Percentiles rank a stretch among this genome's conserved stretches.
Evolutionary conservation across 139 green algal genomes (phyloP).

Genomic region (Micractinium sp.): DNA sequence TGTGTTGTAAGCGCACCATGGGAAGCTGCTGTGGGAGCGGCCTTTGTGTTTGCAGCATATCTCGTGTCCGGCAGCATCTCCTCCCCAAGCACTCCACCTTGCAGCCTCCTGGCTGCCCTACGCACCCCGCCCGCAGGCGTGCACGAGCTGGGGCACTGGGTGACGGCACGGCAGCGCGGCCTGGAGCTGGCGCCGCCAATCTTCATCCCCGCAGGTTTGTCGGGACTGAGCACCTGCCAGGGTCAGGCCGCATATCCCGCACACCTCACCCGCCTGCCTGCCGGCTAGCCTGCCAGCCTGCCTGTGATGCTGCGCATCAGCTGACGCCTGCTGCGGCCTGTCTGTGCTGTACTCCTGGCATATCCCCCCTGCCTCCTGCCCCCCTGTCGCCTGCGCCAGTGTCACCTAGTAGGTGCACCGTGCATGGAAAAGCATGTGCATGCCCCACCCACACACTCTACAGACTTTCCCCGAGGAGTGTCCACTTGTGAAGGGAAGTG

Average conservation of each 20-base stretch:
- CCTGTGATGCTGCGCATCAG: too few relatives aligned
- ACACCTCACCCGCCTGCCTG: too few relatives aligned
- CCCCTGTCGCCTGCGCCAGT: not conserved
- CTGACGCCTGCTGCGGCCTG: too few relatives aligned
- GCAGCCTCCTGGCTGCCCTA: not conserved
- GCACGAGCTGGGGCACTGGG: constrained; percentile 72
- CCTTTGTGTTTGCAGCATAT: not conserved
- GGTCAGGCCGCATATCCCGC: too few relatives aligned
- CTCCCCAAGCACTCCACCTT: not conserved
- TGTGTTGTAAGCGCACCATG: too few relatives aligned
- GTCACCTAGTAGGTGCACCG: not conserved
- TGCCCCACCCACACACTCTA: too few relatives aligned
- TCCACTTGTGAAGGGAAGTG: too few relatives aligned
- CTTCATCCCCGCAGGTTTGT: constrained; percentile 72
- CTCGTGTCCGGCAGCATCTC: too few relatives aligned
- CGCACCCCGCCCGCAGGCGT: constrained; percentile 36
- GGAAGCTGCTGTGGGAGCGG: not conserved
- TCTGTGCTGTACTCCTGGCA: too few relatives aligned
- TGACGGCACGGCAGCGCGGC: constrained; percentile 60
- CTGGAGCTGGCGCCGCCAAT: constrained; percentile 80
- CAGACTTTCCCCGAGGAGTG: not conserved
- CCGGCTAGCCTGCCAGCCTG: too few relatives aligned
- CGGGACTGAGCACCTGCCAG: too few relatives aligned
- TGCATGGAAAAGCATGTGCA: too few relatives aligned
- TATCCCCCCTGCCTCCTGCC: not conserved